These are phyloP conservation scores for Misopates orontium DNA, from an alignment of 257 asterid species.

Conservation along the genomic window DNA sequence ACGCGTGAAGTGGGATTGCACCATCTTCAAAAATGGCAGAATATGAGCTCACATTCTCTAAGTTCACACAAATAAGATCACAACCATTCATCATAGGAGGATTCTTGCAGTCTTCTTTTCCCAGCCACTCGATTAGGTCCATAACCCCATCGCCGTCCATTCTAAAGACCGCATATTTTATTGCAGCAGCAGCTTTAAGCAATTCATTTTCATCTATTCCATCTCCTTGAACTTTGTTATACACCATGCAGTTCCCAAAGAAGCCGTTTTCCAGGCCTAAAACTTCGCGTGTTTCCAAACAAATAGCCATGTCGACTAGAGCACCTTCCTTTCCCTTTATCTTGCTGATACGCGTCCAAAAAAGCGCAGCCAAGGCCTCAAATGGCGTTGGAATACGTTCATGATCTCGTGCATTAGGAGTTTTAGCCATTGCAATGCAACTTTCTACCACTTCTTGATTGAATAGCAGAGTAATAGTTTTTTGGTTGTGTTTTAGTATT, in stretches of 20 bases:
- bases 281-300: conserved; percentile 41
- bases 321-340: conserved; percentile 32
- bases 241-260: conserved; percentile 57
- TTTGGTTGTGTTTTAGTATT: conserved; percentile 7
- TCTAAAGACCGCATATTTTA: conserved; percentile 29
- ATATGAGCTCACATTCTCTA: conserved; percentile 41
- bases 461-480: conserved; percentile 43
- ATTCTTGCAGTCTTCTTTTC: conserved; percentile 21
- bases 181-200: conserved; percentile 39
- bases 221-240: conserved; percentile 36
- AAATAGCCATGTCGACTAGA: conserved; percentile 35
- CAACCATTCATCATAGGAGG: conserved; percentile 35
- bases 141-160: conserved; percentile 37
- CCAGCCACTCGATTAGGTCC: conserved; percentile 56
- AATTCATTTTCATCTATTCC: conserved; percentile 27
- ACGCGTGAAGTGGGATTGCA: conserved; percentile 32
- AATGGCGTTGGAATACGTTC: conserved; percentile 36
- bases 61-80: conserved; percentile 39
- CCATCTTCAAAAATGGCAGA: conserved; percentile 43
- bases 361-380: conserved; percentile 46
- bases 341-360: conserved; percentile 52
- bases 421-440: conserved; percentile 42
- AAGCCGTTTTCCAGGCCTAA: conserved; percentile 45
- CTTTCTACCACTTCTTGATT: conserved; percentile 36
- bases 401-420: background rate